phyloP scores from a whole-genome alignment of 75 land plant genomes.

The Sequoia sempervirens region DNA sequence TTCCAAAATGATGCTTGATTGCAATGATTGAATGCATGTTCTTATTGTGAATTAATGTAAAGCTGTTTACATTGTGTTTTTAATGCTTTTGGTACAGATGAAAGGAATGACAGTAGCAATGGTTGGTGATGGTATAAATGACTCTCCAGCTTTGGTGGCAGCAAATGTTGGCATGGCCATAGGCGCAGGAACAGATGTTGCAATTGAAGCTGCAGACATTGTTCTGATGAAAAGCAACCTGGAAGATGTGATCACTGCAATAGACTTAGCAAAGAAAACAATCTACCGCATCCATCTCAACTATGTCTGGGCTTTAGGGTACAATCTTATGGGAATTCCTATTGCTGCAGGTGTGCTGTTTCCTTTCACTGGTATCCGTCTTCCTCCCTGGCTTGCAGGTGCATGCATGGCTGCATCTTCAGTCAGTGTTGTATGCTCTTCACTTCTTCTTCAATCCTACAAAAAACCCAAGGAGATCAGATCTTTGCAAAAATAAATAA shows the following conservation, averaged over 20 bases:
- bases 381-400: constrained; percentile 97
- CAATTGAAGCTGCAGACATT: constrained; percentile 94
- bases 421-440: constrained; percentile 78
- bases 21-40: not conserved
- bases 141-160: constrained; percentile 90
- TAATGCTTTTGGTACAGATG: constrained; percentile 16
- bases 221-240: constrained; percentile 83
- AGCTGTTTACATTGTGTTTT: not conserved
- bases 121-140: constrained; percentile 96
- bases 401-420: constrained; percentile 93
- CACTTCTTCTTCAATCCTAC: constrained; percentile 67
- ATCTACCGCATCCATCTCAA: constrained; percentile 62
- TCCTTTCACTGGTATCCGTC: constrained; percentile 58
- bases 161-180: constrained; percentile 95
- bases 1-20: not conserved
- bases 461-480: constrained; percentile 43
- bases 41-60: not conserved
- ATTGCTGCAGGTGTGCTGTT: constrained; percentile 83
- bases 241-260: constrained; percentile 91
- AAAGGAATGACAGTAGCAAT: constrained; percentile 40
- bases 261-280: constrained; percentile 83
- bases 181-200: constrained; percentile 96
- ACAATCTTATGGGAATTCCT: constrained; percentile 82
- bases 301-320: constrained; percentile 85
- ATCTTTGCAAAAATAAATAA: not conserved